Evolutionary conservation across 192 early-diverging fungal genomes (phyloP).

Genomic region (Coemansia sp.): DNA sequence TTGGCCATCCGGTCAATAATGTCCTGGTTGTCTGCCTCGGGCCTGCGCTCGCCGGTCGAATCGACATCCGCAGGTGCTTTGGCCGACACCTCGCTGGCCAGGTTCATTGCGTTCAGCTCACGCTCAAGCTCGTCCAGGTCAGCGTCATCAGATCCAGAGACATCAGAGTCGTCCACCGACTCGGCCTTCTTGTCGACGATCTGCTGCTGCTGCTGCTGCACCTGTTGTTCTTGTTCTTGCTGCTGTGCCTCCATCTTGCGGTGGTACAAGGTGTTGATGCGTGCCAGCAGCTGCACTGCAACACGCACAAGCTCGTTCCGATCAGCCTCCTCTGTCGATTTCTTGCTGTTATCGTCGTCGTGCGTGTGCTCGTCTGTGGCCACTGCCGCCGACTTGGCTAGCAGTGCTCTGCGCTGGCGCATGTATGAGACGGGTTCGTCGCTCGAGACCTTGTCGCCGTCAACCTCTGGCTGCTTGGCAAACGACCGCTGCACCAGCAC

Average conservation of each 20-base stretch:
- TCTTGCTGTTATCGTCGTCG: background rate
- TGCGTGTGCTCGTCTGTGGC: conserved; percentile 2
- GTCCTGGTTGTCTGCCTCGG: conserved; percentile 19
- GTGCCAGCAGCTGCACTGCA: conserved; percentile 39
- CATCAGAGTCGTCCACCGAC: background rate
- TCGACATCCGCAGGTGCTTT: background rate
- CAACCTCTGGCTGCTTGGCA: conserved; percentile 22
- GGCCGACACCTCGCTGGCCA: conserved; percentile 1
- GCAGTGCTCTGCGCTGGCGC: conserved; percentile 35
- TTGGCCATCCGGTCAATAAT: conserved; percentile 39
- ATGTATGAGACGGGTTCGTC: conserved; percentile 53
- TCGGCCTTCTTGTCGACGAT: background rate
- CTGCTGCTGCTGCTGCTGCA: conserved; percentile 3
- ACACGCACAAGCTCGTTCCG: conserved; percentile 21
- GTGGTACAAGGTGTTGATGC: conserved; percentile 46
- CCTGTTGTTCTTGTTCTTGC: background rate
- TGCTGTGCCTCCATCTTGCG: conserved; percentile 34
- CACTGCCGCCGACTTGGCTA: conserved; percentile 1
- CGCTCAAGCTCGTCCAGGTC: conserved; percentile 48
- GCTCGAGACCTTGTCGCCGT: background rate
- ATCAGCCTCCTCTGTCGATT: conserved; percentile 4
- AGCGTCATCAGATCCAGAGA: conserved; percentile 4
- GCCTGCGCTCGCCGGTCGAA: background rate
- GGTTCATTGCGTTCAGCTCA: conserved; percentile 44
- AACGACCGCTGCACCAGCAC: conserved; percentile 39